A percentile compares a stretch with the other conserved stretches of the same genome.
Evolutionary conservation across 345 rosid species (phyloP).

Genomic region (Hevea brasiliensis): DNA sequence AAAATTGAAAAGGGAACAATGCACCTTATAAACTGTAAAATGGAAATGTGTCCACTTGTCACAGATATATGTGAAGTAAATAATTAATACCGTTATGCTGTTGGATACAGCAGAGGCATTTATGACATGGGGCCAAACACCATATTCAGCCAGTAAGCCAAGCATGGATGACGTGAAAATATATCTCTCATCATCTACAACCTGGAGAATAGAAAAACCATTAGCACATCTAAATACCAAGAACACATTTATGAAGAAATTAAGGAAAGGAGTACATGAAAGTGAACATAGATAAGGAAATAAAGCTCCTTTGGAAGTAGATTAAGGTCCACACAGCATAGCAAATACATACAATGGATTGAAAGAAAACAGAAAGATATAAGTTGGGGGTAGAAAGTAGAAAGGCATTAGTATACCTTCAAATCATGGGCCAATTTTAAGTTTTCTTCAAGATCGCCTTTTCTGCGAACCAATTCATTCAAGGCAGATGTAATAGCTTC

Average conservation of each 20-base stretch:
- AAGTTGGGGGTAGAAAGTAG: background rate
- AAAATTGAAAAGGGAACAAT: background rate
- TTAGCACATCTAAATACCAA: background rate
- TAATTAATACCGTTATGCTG: constrained; percentile 63
- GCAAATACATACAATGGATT: constrained; percentile 1
- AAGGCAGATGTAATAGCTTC: constrained; percentile 75
- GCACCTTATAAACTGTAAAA: background rate
- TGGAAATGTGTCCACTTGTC: background rate
- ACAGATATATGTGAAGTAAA: background rate
- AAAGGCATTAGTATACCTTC: constrained; percentile 53
- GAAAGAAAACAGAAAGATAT: background rate
- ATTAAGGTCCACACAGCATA: constrained; percentile 2
- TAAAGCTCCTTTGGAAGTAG: background rate
- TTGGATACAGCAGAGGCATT: constrained; percentile 68
- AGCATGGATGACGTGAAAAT: constrained; percentile 83
- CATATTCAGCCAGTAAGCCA: constrained; percentile 79
- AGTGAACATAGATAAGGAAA: background rate
- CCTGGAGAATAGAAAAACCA: constrained; percentile 41
- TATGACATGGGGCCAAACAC: constrained; percentile 63
- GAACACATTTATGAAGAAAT: background rate
- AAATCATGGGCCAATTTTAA: constrained; percentile 74
- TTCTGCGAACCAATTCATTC: constrained; percentile 69
- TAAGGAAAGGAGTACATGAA: background rate
- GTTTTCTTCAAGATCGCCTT: constrained; percentile 82
- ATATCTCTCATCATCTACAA: constrained; percentile 75